Conservation (phyloP, 139 green algal species). For the Trebouxia sp. region DNA sequence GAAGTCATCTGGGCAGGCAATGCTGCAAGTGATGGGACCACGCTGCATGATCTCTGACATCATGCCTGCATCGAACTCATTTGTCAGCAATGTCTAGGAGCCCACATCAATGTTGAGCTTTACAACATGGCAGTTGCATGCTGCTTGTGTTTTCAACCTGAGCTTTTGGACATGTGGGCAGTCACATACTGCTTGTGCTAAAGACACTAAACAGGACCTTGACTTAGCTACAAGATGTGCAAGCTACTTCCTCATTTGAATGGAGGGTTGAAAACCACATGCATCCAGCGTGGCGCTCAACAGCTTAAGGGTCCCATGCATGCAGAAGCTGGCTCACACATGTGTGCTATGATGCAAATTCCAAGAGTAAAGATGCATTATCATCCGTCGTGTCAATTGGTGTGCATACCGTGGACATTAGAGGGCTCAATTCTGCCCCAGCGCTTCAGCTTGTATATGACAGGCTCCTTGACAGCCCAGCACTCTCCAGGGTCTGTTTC, state of each 20-base stretch:
- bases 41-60: constrained; percentile 50
- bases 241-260: not conserved
- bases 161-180: no score
- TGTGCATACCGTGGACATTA: not conserved
- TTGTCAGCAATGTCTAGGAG: not conserved
- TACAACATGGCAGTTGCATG: not conserved
- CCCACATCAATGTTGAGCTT: not conserved
- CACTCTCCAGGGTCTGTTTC: constrained; percentile 49
- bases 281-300: no score
- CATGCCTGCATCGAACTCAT: constrained; percentile 38
- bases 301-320: no score
- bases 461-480: constrained; percentile 57
- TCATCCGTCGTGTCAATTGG: not conserved
- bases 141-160: no score
- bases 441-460: constrained; percentile 52
- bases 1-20: constrained; percentile 55
- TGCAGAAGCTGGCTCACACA: no score
- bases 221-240: no score
- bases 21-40: constrained; percentile 56
- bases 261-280: not conserved
- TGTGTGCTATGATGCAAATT: no score
- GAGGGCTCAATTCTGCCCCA: constrained; percentile 37
- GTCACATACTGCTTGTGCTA: no score
- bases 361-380: no score
- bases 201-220: no score